Evolutionary conservation across 768 basidiomycete species (phyloP).

Genomic region (Hemileccinum rubropunctum): DNA sequence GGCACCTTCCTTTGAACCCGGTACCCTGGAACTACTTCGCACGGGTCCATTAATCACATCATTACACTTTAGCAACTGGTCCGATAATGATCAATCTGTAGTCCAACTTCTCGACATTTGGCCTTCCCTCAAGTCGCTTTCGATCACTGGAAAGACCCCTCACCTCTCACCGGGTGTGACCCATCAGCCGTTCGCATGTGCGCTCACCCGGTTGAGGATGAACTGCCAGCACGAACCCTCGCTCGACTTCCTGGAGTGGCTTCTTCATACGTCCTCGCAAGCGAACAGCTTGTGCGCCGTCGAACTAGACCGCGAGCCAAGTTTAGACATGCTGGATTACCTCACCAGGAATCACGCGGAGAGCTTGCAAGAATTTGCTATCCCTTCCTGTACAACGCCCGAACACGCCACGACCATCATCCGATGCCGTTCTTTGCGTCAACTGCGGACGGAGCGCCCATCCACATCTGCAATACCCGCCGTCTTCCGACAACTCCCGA

Average conservation of each 20-base stretch:
- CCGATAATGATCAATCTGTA: constrained; percentile 54
- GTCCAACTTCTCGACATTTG: constrained; percentile 63
- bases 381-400: constrained; percentile 52
- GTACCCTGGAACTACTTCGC: constrained; percentile 49
- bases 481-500: constrained; percentile 49
- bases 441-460: constrained; percentile 56
- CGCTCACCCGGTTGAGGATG: constrained; percentile 53
- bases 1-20: constrained; percentile 54
- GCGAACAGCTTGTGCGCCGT: constrained; percentile 46
- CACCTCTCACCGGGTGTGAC: constrained; percentile 41
- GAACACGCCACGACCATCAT: constrained; percentile 46
- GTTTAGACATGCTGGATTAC: constrained; percentile 51
- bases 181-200: constrained; percentile 41
- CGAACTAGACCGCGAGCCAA: constrained; percentile 61
- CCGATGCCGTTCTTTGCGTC: constrained; percentile 48
- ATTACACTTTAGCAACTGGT: constrained; percentile 71
- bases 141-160: constrained; percentile 57
- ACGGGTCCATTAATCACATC: constrained; percentile 51
- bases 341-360: constrained; percentile 48
- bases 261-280: constrained; percentile 54
- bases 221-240: constrained; percentile 66
- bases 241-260: constrained; percentile 65
- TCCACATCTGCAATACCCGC: constrained; percentile 36
- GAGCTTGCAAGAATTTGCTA: constrained; percentile 51
- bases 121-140: constrained; percentile 54